Conservation (phyloP, 805 yeast species). For the Saturnispora quitensis region DNA sequence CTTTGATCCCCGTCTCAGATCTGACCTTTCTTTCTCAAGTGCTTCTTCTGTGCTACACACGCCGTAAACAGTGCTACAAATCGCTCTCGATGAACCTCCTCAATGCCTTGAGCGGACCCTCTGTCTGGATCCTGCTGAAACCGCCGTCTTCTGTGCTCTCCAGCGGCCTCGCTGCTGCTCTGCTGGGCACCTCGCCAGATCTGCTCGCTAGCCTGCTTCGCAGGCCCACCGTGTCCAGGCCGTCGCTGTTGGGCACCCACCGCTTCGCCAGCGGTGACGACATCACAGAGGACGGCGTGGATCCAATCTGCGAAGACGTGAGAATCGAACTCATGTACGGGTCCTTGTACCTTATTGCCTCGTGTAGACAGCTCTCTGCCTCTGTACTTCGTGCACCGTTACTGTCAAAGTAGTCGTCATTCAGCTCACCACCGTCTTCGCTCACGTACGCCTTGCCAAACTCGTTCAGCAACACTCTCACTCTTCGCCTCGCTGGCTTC, state of each 20-base stretch:
- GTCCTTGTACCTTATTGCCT: neutral
- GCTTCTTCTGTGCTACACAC: neutral
- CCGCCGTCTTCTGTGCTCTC: neutral
- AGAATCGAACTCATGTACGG: neutral
- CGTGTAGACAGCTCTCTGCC: neutral
- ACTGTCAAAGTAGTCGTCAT: neutral
- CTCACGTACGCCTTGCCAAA: neutral
- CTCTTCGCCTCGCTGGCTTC: neutral
- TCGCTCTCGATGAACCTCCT: neutral
- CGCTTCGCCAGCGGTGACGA: neutral
- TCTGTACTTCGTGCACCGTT: neutral
- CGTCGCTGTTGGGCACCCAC: neutral
- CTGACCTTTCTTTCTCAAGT: neutral
- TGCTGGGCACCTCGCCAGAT: neutral
- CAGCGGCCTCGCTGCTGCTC: neutral
- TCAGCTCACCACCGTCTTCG: neutral
- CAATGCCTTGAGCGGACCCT: neutral
- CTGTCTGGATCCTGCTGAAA: neutral
- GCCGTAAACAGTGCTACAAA: neutral
- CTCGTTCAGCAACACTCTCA: neutral
- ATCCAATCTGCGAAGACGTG: neutral
- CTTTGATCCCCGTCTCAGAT: too few relatives aligned
- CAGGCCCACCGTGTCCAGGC: neutral
- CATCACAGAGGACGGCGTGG: neutral
- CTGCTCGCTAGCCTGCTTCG: neutral